Conservation (phyloP, 768 basidiomycete genomes). For the Trametes cinnabarina region DNA sequence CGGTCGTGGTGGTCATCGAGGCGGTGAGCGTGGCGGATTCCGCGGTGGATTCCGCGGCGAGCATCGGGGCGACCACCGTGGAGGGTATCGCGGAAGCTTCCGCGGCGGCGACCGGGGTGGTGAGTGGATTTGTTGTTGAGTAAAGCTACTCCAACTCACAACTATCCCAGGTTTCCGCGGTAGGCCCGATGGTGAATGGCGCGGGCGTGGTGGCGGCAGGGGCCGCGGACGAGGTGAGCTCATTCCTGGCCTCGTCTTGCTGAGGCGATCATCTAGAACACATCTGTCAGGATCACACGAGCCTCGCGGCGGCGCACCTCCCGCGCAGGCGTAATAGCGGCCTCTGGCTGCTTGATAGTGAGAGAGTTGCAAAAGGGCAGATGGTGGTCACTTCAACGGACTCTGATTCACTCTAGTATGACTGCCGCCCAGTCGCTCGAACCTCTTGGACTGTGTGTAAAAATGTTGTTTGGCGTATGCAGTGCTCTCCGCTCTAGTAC, state of each 20-base stretch:
- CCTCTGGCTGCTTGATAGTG: neutral
- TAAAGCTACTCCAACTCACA: neutral
- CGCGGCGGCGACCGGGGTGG: constrained; percentile 21
- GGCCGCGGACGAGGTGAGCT: constrained; percentile 32
- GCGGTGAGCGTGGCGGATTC: constrained; percentile 29
- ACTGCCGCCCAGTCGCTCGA: constrained; percentile 7
- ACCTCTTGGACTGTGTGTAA: neutral
- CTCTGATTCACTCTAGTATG: constrained; percentile 1
- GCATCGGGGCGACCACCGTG: constrained; percentile 30
- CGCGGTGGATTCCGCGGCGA: constrained; percentile 30
- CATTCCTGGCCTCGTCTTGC: neutral
- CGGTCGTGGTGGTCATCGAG: constrained; percentile 28
- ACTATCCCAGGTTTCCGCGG: constrained; percentile 24
- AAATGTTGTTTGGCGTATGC: constrained; percentile 1
- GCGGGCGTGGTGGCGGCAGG: constrained; percentile 31
- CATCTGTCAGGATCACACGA: constrained; percentile 22
- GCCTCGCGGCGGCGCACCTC: constrained; percentile 20
- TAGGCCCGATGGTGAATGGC: constrained; percentile 30
- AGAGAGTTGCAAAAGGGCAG: constrained; percentile 4
- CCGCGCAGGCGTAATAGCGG: neutral
- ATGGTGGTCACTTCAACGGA: constrained; percentile 1
- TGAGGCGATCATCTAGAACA: too few relatives aligned
- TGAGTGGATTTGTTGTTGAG: neutral
- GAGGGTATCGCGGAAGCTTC: constrained; percentile 22
- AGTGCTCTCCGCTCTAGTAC: neutral